Conservation (phyloP, 2,329 filamentous ascomycete genomes). For the Penicillium concentricum region DNA sequence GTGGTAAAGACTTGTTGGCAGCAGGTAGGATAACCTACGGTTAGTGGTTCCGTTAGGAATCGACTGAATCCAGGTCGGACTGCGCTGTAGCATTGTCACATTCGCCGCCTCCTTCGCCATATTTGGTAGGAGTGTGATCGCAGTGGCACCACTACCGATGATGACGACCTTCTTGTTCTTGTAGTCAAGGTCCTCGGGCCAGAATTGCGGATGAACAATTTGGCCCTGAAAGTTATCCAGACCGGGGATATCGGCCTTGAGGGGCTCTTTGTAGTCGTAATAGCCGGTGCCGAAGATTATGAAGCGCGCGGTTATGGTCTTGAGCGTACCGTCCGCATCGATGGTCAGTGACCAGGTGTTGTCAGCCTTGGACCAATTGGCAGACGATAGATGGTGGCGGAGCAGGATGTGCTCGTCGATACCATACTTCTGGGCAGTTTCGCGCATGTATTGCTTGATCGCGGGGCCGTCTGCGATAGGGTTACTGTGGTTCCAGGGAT, state of each 20-base stretch:
- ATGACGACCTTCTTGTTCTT: conserved; percentile 65
- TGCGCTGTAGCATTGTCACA: conserved; percentile 76
- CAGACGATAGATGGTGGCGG: background rate
- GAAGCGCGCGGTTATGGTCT: background rate
- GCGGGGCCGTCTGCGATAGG: conserved; percentile 47
- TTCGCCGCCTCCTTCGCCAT: conserved; percentile 61
- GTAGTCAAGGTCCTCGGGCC: conserved; percentile 66
- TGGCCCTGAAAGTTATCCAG: conserved; percentile 58
- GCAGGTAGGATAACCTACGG: too few species aligned
- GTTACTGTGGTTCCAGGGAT: conserved; percentile 57
- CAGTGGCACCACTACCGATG: conserved; percentile 74
- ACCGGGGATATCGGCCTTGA: conserved; percentile 61
- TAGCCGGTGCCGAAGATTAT: conserved; percentile 62
- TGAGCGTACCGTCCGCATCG: too few species aligned
- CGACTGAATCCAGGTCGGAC: conserved; percentile 66
- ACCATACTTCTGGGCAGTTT: conserved; percentile 38
- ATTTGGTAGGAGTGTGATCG: conserved; percentile 69
- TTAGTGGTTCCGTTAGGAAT: conserved; percentile 28
- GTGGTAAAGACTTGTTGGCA: too few species aligned
- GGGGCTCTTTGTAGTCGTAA: conserved; percentile 65
- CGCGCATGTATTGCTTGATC: conserved; percentile 54
- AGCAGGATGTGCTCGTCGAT: background rate
- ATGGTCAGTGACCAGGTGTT: too few species aligned
- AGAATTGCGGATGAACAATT: conserved; percentile 69
- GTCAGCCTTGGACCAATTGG: background rate